A percentile compares a stretch with the other conserved stretches of the same genome.
These are phyloP conservation scores for Pachyrhizus erosus DNA, from an alignment of 306 rosid genomes.

Conservation along the genomic window DNA sequence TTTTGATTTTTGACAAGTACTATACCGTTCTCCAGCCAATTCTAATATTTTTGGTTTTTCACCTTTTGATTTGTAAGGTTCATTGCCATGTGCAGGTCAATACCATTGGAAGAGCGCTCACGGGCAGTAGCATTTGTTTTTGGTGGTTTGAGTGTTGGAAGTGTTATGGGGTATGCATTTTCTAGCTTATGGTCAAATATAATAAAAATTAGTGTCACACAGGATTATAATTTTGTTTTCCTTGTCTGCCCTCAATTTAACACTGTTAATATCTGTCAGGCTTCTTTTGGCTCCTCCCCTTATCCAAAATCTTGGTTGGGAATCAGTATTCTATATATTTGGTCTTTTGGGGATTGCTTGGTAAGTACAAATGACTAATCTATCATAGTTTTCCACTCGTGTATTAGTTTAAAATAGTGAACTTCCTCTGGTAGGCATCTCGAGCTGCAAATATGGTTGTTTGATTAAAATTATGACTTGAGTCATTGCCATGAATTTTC, in stretches of 20 bases:
- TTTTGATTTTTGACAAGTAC: constrained; percentile 10
- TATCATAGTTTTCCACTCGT: constrained; percentile 13
- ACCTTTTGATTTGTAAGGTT: constrained; percentile 41
- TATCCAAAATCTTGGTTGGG: constrained; percentile 94
- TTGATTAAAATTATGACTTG: constrained; percentile 37
- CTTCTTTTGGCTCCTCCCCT: constrained; percentile 93
- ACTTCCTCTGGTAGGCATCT: constrained; percentile 35
- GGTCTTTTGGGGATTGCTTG: constrained; percentile 83
- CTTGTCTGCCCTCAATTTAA: constrained; percentile 43
- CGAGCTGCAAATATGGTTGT: constrained; percentile 21
- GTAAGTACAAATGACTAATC: constrained; percentile 61
- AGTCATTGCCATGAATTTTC: constrained; percentile 39
- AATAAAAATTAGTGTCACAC: not conserved
- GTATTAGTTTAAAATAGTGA: constrained; percentile 26
- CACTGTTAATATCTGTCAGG: constrained; percentile 56
- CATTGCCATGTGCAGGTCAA: constrained; percentile 64
- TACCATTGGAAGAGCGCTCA: constrained; percentile 96
- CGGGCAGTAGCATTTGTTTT: constrained; percentile 97
- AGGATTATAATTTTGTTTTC: constrained; percentile 12
- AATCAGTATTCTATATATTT: constrained; percentile 85
- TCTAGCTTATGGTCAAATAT: constrained; percentile 20
- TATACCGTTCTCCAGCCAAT: not conserved
- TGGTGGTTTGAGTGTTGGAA: constrained; percentile 98
- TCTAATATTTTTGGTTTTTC: constrained; percentile 2
- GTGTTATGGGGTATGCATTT: constrained; percentile 84